Evolutionary conservation across 371 early-diverging fungal species (phyloP).

Genomic region (Circinella minor): DNA sequence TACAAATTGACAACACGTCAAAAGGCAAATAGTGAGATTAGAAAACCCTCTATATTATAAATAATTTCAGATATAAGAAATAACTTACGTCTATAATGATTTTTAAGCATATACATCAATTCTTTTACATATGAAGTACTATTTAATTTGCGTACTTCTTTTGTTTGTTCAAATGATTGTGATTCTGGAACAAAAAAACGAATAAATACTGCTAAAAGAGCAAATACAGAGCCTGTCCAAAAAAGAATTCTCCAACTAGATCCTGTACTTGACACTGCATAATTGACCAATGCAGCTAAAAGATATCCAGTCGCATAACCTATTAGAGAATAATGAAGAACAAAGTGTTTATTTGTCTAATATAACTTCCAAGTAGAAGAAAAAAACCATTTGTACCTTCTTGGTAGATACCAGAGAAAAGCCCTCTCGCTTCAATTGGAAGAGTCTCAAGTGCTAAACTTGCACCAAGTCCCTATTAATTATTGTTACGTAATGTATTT

Average conservation of each 20-base stretch:
- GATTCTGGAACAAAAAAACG: conserved; percentile 70
- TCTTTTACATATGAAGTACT: conserved; percentile 21
- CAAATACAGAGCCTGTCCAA: conserved; percentile 69
- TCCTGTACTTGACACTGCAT: conserved; percentile 41
- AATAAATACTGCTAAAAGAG: conserved; percentile 59
- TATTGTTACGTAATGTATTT: neutral
- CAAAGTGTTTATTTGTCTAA: too few relatives aligned
- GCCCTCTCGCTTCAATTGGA: conserved; percentile 68
- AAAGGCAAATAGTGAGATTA: too few relatives aligned
- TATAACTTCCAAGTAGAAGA: neutral
- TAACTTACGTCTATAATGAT: conserved; percentile 4
- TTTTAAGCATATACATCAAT: conserved; percentile 6
- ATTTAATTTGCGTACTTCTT: conserved; percentile 32
- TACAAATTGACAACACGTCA: too few relatives aligned
- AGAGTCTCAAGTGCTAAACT: conserved; percentile 73
- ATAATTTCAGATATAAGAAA: neutral
- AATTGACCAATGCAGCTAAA: conserved; percentile 59
- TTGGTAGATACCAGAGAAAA: conserved; percentile 78
- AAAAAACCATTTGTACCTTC: conserved; percentile 37
- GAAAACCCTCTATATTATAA: neutral
- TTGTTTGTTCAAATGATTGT: conserved; percentile 49
- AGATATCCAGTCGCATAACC: conserved; percentile 69
- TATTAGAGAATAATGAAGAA: neutral
- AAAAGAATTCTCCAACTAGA: conserved; percentile 71
- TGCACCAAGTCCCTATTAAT: conserved; percentile 65